Evolutionary conservation across 2,329 filamentous ascomycete species (phyloP), one percentile per base, ranked within the genome.

Genomic region (Cadophora sp.): DNA sequence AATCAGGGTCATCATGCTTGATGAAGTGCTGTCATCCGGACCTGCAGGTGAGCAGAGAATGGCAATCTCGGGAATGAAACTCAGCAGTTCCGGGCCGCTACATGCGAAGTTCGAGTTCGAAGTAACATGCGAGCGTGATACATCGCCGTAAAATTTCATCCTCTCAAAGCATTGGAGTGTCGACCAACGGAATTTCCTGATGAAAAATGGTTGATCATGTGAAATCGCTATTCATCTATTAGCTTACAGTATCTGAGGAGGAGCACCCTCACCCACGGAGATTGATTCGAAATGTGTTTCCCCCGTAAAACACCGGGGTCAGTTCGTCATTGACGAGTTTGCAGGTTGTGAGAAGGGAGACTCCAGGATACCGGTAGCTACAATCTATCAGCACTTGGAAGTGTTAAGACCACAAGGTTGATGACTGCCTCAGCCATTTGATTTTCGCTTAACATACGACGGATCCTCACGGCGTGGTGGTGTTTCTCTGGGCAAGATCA

Each of bases 341-440:
- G 69, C 78, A 79, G 19, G 76, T 76, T 48, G 70, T 74, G 31
- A 79, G 73, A 34, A 79, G 68, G 27, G 73, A 64, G n/a, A 75
- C 68, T 22, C 74, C 68, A 9, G 76, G 77, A 55, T 62, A 67
- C 22, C 50, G 50, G 24, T 53, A 53, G 50, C 50, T 29, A 26
- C 11, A 24, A 53, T 53, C 16, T 27, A 26, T 53, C 14, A 27
- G 50, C 12, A 14, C 24, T 27, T 53, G 50, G 14, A 8, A 9
- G 34, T 11, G 34, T 8, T 4, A 4, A 37, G 34, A 37, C 4
- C 7, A 37, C 3, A 9, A 53, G 11, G 7, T 29, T 9, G 14
- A 53, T 27, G 50, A 26, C 12, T 3, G 4, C 27, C 12, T 12
- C 27, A 53, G 50, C 24, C 26, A 27, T 4, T 27, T 14, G 22